These are phyloP conservation scores for Colletotrichum sp. DNA, from an alignment of 2,329 filamentous ascomycete genomes.

Conservation along the genomic window DNA sequence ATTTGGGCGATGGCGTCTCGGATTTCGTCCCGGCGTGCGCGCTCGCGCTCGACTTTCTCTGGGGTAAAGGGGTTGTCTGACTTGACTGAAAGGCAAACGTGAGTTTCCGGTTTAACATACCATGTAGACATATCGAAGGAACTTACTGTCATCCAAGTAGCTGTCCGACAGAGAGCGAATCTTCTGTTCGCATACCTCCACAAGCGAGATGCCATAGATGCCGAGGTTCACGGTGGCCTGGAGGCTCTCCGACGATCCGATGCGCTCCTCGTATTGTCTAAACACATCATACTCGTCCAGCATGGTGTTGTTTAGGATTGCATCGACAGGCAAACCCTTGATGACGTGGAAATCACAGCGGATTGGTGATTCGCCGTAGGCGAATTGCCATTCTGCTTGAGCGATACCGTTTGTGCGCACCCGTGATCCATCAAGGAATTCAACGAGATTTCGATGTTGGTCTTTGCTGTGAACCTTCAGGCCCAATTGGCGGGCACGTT, in stretches of 20 bases:
- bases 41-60: neutral
- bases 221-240: accelerated
- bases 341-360: neutral
- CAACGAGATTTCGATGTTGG: accelerated
- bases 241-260: neutral
- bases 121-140: too few species aligned
- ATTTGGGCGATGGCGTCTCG: neutral
- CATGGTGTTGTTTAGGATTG: accelerated
- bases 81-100: accelerated
- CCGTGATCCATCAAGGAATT: neutral
- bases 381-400: neutral
- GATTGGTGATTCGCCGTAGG: accelerated
- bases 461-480: neutral
- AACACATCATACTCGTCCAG: neutral
- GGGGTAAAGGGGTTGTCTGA: neutral
- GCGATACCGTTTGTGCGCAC: neutral
- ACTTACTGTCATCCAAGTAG: neutral
- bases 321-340: neutral
- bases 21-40: neutral
- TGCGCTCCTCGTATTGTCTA: accelerated
- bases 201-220: neutral
- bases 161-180: neutral
- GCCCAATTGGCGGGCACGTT: accelerated
- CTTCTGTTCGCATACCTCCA: neutral
- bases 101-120: too few species aligned